Conservation (phyloP, 768 basidiomycete genomes). For the Termitomyces sp. region DNA sequence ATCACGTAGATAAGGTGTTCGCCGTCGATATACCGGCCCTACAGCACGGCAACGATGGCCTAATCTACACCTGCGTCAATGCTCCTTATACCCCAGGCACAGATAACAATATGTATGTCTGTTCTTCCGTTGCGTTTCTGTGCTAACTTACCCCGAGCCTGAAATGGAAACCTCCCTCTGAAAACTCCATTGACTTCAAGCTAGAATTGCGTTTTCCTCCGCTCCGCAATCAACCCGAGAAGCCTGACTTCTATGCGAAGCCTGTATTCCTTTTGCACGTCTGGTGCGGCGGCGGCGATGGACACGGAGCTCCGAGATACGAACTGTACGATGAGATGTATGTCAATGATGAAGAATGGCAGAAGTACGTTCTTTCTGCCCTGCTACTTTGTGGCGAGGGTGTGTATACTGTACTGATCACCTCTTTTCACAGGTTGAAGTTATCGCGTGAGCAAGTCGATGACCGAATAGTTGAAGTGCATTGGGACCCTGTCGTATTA, state of each 20-base stretch:
- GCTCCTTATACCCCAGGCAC: constrained; percentile 82
- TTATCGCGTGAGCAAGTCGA: constrained; percentile 80
- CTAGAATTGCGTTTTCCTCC: constrained; percentile 92
- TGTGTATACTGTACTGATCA: constrained; percentile 1
- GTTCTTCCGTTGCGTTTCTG: constrained; percentile 1
- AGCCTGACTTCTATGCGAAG: constrained; percentile 80
- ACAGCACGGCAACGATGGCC: constrained; percentile 90
- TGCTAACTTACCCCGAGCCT: constrained; percentile 45
- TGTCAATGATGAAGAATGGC: constrained; percentile 91
- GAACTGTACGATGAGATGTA: constrained; percentile 83
- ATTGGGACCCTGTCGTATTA: constrained; percentile 67
- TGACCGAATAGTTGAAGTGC: constrained; percentile 91
- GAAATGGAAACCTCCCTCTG: constrained; percentile 98
- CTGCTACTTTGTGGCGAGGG: not conserved
- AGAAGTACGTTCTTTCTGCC: constrained; percentile 47
- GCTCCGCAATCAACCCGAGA: constrained; percentile 34
- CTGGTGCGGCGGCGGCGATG: constrained; percentile 80
- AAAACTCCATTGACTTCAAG: constrained; percentile 98
- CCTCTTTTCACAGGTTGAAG: constrained; percentile 61
- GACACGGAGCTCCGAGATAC: constrained; percentile 50
- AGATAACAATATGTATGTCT: constrained; percentile 77
- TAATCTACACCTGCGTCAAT: constrained; percentile 92
- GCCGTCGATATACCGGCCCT: constrained; percentile 75
- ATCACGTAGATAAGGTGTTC: constrained; percentile 84
- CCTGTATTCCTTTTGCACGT: constrained; percentile 81